Base-by-base conservation (phyloP, 805 yeast genomes). In the Wickerhamiella occidentalis region DNA sequence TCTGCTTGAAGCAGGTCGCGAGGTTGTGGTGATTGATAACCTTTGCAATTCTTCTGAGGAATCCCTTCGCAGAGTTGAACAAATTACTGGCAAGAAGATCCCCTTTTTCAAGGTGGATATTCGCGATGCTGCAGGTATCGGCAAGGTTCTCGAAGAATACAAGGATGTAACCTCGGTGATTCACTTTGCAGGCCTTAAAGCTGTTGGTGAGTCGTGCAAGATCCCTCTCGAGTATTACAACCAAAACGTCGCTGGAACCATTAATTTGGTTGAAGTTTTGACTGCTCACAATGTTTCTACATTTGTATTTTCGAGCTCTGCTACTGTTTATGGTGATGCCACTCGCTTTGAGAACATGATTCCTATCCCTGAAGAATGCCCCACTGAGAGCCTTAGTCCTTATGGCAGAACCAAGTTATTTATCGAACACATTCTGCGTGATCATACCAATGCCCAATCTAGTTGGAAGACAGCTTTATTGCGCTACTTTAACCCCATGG, bases 261-360 rank as follows among this genome's bases (percentile, higher is more conserved):
- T 81, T 52, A 73, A 68, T 48, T 67, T 85, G 51, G 61, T 84
- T 52, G 69, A 71, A 50, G 74, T 70, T 8, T 75, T 82, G 77
- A 63, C 66, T 29, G 64, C 66, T 37, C 61, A 66, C 57, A 57
- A 65, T 38, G 77, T 79, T 41, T 66, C 68, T 40, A 71, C 72
- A 13, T 63, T 85, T 49, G 86, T 84, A 13, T 83, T 84, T 64
- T 77, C 84, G 35, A 80, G 88, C 2, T 78, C 85, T 25, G 92
- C 92, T 9, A 83, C 92, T 11, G 90, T 84, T 3, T 83, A 85
- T 58, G 94, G 92, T 12, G 90, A 81, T 61, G 88, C 80, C 26
- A 78, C 85, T 8, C 69, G 85, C 41, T 81, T 80, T 60, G 76
- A 75, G 47, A 71, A 79, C 58, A 79, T 79, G 79, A 78, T 80